Evolutionary conservation across 2,329 filamentous ascomycete species (phyloP).

Genomic region (Cladophialophora chaetospira): DNA sequence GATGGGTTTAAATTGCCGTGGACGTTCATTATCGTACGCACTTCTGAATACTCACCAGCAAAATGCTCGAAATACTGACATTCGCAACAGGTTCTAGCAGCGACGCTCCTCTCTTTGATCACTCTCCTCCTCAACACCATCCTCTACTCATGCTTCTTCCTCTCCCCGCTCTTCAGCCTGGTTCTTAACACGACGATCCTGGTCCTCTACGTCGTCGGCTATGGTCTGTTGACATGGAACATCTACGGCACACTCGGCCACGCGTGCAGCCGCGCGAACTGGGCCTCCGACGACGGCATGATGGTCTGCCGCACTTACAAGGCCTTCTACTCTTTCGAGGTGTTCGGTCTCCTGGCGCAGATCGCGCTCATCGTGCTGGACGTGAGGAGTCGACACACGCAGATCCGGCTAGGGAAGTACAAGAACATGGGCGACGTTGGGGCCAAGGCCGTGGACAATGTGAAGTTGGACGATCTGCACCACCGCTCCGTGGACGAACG

Average conservation of each 20-base stretch:
- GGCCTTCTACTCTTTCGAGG: constrained; percentile 59
- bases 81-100: constrained; percentile 50
- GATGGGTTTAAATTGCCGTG: constrained; percentile 58
- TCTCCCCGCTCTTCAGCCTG: constrained; percentile 56
- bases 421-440: constrained; percentile 48
- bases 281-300: constrained; percentile 58
- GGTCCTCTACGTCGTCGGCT: constrained; percentile 55
- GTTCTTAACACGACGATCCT: constrained; percentile 51
- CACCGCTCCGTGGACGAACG: constrained; percentile 23
- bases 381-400: constrained; percentile 49
- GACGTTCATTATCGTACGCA: constrained; percentile 60
- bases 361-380: constrained; percentile 54
- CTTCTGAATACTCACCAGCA: neutral
- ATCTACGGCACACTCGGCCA: constrained; percentile 55
- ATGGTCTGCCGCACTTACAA: constrained; percentile 62
- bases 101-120: constrained; percentile 55
- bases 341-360: constrained; percentile 51
- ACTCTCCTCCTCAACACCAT: constrained; percentile 51
- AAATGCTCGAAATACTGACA: neutral
- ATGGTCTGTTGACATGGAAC: constrained; percentile 57
- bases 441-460: constrained; percentile 35
- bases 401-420: constrained; percentile 52
- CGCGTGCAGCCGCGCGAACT: constrained; percentile 53
- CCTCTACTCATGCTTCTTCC: constrained; percentile 54
- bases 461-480: constrained; percentile 40